Evolutionary conservation across 2,329 filamentous ascomycete genomes (phyloP).

Genomic region (Taxawa tesnikishii): DNA sequence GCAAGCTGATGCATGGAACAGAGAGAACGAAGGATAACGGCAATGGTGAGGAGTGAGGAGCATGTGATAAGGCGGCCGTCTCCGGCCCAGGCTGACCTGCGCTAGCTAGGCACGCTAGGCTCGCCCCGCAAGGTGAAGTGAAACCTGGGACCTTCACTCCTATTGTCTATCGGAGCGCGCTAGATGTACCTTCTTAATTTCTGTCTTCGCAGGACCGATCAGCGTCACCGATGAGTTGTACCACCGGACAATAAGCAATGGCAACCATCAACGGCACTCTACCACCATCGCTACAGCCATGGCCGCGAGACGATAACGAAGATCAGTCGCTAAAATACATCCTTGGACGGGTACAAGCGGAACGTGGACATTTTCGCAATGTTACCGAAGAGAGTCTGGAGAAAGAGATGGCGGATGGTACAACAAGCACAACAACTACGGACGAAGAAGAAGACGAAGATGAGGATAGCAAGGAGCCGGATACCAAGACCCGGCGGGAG

Average conservation of each 20-base stretch:
- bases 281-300: slow-evolving; percentile 41
- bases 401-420: slow-evolving; percentile 45
- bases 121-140: neutral
- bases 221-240: too few species aligned
- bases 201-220: too few species aligned
- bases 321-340: slow-evolving; percentile 57
- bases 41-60: too few species aligned
- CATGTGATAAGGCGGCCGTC: too few species aligned
- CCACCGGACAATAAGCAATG: neutral
- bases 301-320: slow-evolving; percentile 43
- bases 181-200: too few species aligned
- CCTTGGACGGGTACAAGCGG: slow-evolving; percentile 64
- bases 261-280: slow-evolving; percentile 3
- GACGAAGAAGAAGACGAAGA: slow-evolving; percentile 28
- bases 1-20: too few species aligned
- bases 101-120: too few species aligned
- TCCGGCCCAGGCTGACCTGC: too few species aligned
- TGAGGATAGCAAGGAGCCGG: slow-evolving; percentile 13
- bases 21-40: too few species aligned
- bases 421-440: slow-evolving; percentile 28
- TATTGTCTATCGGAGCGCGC: too few species aligned
- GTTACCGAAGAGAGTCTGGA: slow-evolving; percentile 63
- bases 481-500: slow-evolving; percentile 20
- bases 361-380: slow-evolving; percentile 71
- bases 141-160: too few species aligned